Evolutionary conservation across 2,329 filamentous ascomycete species (phyloP).

Genomic region (Pseudocercospora fijiensis): DNA sequence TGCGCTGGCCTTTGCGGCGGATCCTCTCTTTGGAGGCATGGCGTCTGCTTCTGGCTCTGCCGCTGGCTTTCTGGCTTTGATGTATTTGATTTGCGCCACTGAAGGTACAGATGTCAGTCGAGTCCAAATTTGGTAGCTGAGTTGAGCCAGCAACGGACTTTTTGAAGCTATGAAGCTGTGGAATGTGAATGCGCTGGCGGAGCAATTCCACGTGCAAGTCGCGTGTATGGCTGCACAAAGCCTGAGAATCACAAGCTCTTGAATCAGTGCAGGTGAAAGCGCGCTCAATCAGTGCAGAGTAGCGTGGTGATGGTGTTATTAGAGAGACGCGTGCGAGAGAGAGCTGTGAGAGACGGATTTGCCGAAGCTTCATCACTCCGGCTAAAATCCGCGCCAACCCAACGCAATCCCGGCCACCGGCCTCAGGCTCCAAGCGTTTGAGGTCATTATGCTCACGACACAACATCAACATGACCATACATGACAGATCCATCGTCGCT

Average conservation of each 20-base stretch:
- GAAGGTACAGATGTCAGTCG: background rate
- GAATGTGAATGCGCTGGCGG: conserved; percentile 13
- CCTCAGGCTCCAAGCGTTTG: background rate
- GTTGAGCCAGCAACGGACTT: conserved; percentile 12
- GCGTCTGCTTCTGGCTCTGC: conserved; percentile 19
- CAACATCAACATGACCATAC: background rate
- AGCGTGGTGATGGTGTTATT: background rate
- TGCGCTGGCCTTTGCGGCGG: conserved; percentile 18
- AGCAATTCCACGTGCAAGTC: conserved; percentile 13
- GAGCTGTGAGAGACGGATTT: background rate
- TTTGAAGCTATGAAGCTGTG: background rate
- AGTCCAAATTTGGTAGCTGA: background rate
- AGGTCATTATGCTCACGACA: background rate
- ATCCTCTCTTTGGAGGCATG: conserved; percentile 27
- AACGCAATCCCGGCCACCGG: no score
- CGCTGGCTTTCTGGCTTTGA: conserved; percentile 30
- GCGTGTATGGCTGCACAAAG: background rate
- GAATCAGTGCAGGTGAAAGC: background rate
- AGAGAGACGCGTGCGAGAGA: background rate
- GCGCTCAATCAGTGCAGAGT: background rate
- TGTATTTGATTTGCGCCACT: conserved; percentile 36
- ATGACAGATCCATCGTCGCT: background rate
- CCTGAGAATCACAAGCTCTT: background rate
- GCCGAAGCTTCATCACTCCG: background rate
- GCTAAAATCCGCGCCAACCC: background rate